Percentiles rank a stretch among this genome's conserved stretches.
phyloP scores from a whole-genome alignment of 441 rosid species.

The Croton setiger region DNA sequence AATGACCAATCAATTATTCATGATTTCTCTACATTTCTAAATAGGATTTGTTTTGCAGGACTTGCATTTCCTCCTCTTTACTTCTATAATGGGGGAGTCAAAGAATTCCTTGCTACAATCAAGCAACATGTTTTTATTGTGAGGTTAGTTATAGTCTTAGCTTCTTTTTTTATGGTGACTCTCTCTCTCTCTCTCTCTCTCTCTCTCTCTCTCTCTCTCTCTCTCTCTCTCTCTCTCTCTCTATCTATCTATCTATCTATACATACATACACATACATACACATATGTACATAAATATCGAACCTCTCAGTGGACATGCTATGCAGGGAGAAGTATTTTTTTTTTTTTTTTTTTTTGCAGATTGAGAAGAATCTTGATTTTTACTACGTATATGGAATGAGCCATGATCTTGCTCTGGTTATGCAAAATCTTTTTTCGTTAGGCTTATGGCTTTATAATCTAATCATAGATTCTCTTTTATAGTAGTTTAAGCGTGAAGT shows the following conservation, averaged over 20 bases:
- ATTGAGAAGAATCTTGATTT: not conserved
- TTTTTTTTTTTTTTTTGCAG: no score
- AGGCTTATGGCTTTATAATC: not conserved
- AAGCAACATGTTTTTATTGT: slow-evolving; percentile 84
- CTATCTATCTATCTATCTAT: no score
- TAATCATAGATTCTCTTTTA: not conserved
- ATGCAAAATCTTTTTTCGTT: not conserved
- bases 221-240: not conserved
- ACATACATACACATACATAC: no score
- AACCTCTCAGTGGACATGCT: not conserved
- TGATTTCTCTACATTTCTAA: slow-evolving; percentile 11
- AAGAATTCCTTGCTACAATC: slow-evolving; percentile 80
- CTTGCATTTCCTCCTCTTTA: slow-evolving; percentile 92
- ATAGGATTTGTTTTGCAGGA: slow-evolving; percentile 49
- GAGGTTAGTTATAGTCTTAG: slow-evolving; percentile 53
- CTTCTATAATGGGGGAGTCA: slow-evolving; percentile 94
- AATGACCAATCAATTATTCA: slow-evolving; percentile 7
- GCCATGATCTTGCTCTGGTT: not conserved
- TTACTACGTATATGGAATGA: not conserved
- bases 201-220: not conserved
- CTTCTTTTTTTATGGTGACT: slow-evolving; percentile 3
- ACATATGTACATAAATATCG: not conserved
- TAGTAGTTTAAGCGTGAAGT: not conserved
- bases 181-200: not conserved
- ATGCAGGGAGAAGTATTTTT: not conserved